Evolutionary conservation across 305 asterid genomes (phyloP), one percentile per base, ranked within the genome.

Genomic region (Solanum chacoense): DNA sequence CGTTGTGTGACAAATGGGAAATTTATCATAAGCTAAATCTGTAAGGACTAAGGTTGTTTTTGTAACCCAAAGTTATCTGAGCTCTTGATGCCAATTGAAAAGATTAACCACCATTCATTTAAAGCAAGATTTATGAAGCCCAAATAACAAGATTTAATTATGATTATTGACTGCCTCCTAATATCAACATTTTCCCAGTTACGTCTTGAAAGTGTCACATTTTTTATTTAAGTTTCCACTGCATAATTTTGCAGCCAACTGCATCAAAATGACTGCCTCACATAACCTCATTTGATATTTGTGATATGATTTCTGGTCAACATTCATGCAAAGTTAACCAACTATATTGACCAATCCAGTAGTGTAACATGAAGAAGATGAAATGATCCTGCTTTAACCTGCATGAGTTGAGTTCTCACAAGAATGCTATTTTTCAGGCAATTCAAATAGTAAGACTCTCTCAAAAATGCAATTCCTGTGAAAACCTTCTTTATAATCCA

Each of bases 391-490:
- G 84, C 86, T 74, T 45, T 65, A 38, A 59, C 38, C 13, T 26
- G 24, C 86, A 63, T 81, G 85, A 7, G 38, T 63, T 42, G 75
- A 36, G 37, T 74, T 74, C 63, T 81, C 75, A 63, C 40, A 50
- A 26, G 42, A 65, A 87, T 84, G 88, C 90, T 86, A 87, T 90
- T 87, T 87, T 79, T 7, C 87, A 91, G 91, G 91, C 93, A 72
- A 55, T 71, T 73, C 40, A 84, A 85, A 24, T 35, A 50, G 18
- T 24, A 91, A 92, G 92, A 37, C 45, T 89, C 90, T 28, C 28
- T 31, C 89, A 37, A 85, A 42, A 91, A 90, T 90, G 91, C 91
- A 89, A 13, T 89, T 69, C 77, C 26, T 67, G 72, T 92, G 92
- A 88, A n/a, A 87, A 35, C 22, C 85, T 83, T 79, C 34, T 89